phyloP scores from a whole-genome alignment of 768 basidiomycete genomes.

The Amanita muscaria region DNA sequence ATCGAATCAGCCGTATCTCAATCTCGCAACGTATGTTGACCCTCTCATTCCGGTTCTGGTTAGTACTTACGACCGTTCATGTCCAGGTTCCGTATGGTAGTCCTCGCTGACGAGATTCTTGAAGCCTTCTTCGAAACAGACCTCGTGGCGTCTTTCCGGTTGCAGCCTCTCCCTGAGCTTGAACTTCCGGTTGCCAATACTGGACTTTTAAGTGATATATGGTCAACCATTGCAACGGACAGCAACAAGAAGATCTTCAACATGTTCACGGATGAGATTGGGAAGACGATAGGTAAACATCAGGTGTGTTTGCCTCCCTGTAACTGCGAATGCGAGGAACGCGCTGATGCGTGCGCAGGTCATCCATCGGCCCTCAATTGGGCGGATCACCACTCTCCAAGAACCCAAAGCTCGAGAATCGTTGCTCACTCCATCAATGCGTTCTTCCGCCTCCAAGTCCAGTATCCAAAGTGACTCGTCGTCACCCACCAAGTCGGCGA shows the following conservation, averaged over 20 bases:
- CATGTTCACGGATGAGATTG: constrained; percentile 88
- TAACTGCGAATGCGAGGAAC: background rate
- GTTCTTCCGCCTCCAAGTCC: constrained; percentile 47
- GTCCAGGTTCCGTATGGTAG: constrained; percentile 92
- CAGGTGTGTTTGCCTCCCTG: constrained; percentile 38
- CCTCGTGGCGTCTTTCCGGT: constrained; percentile 77
- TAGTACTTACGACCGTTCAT: constrained; percentile 7
- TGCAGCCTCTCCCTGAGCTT: constrained; percentile 61
- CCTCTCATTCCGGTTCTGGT: background rate
- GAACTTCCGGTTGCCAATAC: constrained; percentile 52
- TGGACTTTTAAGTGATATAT: constrained; percentile 72
- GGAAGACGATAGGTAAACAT: constrained; percentile 90
- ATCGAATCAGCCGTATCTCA: constrained; percentile 86
- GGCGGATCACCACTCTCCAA: constrained; percentile 72
- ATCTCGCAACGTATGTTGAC: constrained; percentile 66
- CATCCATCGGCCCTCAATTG: constrained; percentile 74
- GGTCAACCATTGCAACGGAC: constrained; percentile 85
- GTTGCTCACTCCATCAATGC: constrained; percentile 64
- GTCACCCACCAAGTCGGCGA: background rate
- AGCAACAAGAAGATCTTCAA: constrained; percentile 93
- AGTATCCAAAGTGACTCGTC: constrained; percentile 26
- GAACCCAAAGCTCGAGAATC: constrained; percentile 88
- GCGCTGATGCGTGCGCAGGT: constrained; percentile 34
- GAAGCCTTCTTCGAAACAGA: constrained; percentile 97
- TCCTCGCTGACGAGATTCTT: constrained; percentile 91